These are phyloP conservation scores for Ogataea wickerhamii DNA, from an alignment of 805 yeast genomes.

Conservation along the genomic window DNA sequence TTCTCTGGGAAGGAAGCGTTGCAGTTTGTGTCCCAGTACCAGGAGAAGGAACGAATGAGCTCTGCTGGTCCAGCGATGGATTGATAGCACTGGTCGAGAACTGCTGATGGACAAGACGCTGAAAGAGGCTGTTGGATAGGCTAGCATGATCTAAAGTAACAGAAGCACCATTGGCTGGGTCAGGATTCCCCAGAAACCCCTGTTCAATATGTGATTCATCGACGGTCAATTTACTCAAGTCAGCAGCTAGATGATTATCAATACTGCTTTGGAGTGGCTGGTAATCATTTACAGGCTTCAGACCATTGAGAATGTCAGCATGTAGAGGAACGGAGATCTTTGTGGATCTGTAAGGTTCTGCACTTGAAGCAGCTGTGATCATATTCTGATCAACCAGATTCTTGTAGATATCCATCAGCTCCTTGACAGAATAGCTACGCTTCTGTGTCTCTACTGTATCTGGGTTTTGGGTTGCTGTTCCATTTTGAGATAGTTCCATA, in stretches of 20 bases:
- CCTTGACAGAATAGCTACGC: conserved; percentile 43
- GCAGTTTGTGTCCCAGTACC: conserved; percentile 4
- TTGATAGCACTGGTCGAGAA: conserved; percentile 4
- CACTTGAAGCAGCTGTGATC: conserved; percentile 16
- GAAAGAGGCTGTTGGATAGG: conserved; percentile 6
- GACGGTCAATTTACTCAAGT: background rate
- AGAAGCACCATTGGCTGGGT: background rate
- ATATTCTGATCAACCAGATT: conserved; percentile 33
- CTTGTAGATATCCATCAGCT: conserved; percentile 52
- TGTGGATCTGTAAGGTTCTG: conserved; percentile 33
- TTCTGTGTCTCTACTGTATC: background rate
- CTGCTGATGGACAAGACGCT: conserved; percentile 7
- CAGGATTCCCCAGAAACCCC: background rate
- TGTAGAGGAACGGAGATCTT: conserved; percentile 16
- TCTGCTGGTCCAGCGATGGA: conserved; percentile 3
- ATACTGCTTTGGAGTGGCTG: conserved; percentile 1
- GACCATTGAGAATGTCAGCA: conserved; percentile 16
- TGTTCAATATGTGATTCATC: background rate
- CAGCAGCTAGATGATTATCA: conserved; percentile 13
- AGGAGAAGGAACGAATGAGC: conserved; percentile 6
- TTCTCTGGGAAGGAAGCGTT: conserved; percentile 17
- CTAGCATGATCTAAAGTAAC: conserved; percentile 5
- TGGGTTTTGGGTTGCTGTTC: background rate
- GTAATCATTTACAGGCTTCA: conserved; percentile 20
- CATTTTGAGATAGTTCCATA: background rate